Percentiles rank a stretch among this genome's conserved stretches.
Conservation (phyloP, 2,329 filamentous ascomycete species). For the Coniochaeta sp. region DNA sequence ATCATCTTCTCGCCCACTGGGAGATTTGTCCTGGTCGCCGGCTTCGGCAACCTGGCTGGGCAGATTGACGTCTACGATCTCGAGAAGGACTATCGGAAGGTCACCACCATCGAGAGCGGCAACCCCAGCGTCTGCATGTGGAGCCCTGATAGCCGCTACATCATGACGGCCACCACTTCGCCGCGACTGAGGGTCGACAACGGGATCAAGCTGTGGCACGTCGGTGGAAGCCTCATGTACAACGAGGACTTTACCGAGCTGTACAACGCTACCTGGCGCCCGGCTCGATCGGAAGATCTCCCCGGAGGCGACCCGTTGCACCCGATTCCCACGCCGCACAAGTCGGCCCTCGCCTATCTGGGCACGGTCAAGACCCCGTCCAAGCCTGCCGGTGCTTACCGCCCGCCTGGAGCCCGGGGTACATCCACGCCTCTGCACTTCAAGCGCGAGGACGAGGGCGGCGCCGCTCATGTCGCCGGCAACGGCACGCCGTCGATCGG, state of each 20-base stretch:
- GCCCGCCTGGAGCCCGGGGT: conserved; percentile 87
- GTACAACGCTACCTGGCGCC: conserved; percentile 86
- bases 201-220: conserved; percentile 91
- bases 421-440: conserved; percentile 85
- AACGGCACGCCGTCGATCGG: conserved; percentile 67
- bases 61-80: conserved; percentile 98
- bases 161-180: conserved; percentile 96
- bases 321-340: conserved; percentile 68
- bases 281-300: conserved; percentile 56
- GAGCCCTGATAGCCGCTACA: conserved; percentile 92
- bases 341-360: conserved; percentile 75
- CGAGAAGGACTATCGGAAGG: conserved; percentile 86
- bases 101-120: conserved; percentile 88
- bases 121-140: conserved; percentile 96
- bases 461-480: conserved; percentile 71
- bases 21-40: conserved; percentile 86
- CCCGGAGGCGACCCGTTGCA: conserved; percentile 62
- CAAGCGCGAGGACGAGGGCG: conserved; percentile 95
- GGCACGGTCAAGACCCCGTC: conserved; percentile 87
- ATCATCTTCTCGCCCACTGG: conserved; percentile 91
- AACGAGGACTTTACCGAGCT: conserved; percentile 91
- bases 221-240: conserved; percentile 84
- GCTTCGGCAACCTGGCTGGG: conserved; percentile 94
- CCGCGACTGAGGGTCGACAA: conserved; percentile 95
- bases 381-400: conserved; percentile 95